phyloP scores from a whole-genome alignment of 1,284 basidiomycete genomes.

The Paramarasmius palmivorus region DNA sequence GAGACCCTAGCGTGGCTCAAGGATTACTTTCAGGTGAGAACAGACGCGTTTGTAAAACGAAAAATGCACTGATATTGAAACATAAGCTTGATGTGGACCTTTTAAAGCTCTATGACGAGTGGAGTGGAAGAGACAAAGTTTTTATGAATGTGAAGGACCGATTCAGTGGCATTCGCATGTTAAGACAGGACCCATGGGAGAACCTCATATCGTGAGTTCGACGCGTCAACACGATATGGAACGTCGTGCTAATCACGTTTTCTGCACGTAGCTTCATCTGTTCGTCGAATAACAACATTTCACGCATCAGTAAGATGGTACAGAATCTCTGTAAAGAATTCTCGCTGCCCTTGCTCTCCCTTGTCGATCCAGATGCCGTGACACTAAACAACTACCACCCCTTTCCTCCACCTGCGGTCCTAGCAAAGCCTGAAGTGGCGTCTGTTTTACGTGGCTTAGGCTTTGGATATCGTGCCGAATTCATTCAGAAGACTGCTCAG shows the following conservation, averaged over 20 bases:
- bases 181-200: slow-evolving; percentile 96
- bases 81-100: slow-evolving; percentile 70
- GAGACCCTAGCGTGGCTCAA: slow-evolving; percentile 79
- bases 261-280: slow-evolving; percentile 86
- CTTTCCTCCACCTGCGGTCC: slow-evolving; percentile 78
- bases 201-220: slow-evolving; percentile 84
- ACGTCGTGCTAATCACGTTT: slow-evolving; percentile 7
- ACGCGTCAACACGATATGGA: background rate
- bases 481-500: slow-evolving; percentile 81
- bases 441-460: slow-evolving; percentile 76
- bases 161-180: slow-evolving; percentile 69
- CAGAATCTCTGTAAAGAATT: slow-evolving; percentile 72
- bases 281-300: slow-evolving; percentile 96
- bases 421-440: slow-evolving; percentile 68
- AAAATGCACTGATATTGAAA: background rate
- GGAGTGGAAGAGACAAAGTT: slow-evolving; percentile 75
- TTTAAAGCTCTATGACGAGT: slow-evolving; percentile 74
- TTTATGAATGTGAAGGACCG: slow-evolving; percentile 67
- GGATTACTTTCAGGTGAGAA: slow-evolving; percentile 78
- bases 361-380: slow-evolving; percentile 40
- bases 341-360: slow-evolving; percentile 62
- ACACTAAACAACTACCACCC: slow-evolving; percentile 65
- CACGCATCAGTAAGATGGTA: slow-evolving; percentile 89
- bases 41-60: background rate
- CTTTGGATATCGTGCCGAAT: slow-evolving; percentile 95